Evolutionary conservation across 768 basidiomycete genomes (phyloP), one percentile per base, ranked within the genome.

Genomic region (Mrakia hoshinonis): DNA sequence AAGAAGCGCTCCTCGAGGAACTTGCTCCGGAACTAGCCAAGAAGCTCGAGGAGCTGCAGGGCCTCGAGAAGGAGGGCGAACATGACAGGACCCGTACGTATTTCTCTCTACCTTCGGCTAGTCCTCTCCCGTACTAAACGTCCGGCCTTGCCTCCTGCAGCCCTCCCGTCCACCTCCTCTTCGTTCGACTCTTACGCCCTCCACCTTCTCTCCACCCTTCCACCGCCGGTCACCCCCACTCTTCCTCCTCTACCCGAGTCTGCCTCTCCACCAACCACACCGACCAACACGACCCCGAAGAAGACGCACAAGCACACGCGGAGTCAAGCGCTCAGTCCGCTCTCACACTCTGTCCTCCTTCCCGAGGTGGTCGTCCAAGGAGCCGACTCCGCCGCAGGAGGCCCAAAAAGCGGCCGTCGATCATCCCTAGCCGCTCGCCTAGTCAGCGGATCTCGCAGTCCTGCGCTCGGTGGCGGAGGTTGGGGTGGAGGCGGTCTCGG

Each of bases 1-100:
- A 81, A 39, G 77, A 81, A 47, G 81, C 80, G 2, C 74, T 60
- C 0, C 75, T 80, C 1, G 70, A 75, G 36, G 76, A 78, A 49
- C 58, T 74, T 4, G 69, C 67, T 18, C 65, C 49, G 22, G 60
- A 74, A 20, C 61, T 64, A 20, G 62, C 29, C 15, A 71, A 60
- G 62, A 39, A 39, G 54, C 36, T 66, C 64, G 64, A 48, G 11
- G 24, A 26, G 7, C 47, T 51, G 4, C 26, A 46, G 4, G 64
- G 48, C 26, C 70, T 26, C 36, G 47, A 38, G 47, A 55, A 63
- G 52, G 64, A 60, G 43, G 39, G 18, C n/a, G 51, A 39, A 22
- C 26, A 39, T 49, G 64, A 66, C 54, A 43, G 65, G 29, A 71
- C 26, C 62, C 43, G 29, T 39, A n/a, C 13, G 62, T n/a, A n/a